Conservation (phyloP, 2,329 filamentous ascomycete genomes). For the Blumeriella jaapii region DNA sequence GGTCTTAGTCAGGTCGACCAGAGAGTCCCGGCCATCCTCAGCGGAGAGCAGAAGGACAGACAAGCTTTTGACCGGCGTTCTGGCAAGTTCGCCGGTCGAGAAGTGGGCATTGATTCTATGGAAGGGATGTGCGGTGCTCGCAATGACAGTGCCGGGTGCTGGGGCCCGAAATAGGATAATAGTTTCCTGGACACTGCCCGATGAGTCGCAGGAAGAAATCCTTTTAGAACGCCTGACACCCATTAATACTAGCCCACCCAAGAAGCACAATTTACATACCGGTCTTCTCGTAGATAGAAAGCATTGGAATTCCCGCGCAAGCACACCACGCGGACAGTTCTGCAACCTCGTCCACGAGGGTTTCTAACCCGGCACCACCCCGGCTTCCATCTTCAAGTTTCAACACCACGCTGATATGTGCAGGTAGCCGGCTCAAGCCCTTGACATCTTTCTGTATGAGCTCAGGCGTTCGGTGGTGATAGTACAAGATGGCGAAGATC, state of each 20-base stretch:
- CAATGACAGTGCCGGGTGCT: constrained; percentile 61
- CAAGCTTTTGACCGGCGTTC: constrained; percentile 30
- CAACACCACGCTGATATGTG: constrained; percentile 80
- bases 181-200: constrained; percentile 69
- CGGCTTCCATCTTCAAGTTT: constrained; percentile 59
- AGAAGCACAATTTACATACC: constrained; percentile 42
- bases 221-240: constrained; percentile 67
- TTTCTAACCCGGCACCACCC: constrained; percentile 64
- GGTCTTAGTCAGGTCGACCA: constrained; percentile 92
- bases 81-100: constrained; percentile 31
- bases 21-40: constrained; percentile 82
- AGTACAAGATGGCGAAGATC: constrained; percentile 71
- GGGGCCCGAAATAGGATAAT: constrained; percentile 71
- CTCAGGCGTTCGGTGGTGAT: constrained; percentile 92
- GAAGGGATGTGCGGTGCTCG: constrained; percentile 59
- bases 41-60: constrained; percentile 72
- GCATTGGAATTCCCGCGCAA: constrained; percentile 72
- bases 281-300: constrained; percentile 87
- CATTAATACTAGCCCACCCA: constrained; percentile 9
- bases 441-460: constrained; percentile 82
- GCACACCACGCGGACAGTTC: constrained; percentile 91
- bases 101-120: constrained; percentile 38
- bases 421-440: constrained; percentile 60
- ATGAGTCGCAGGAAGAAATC: constrained; percentile 76
- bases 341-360: constrained; percentile 78